These are phyloP conservation scores for Funneliformis caledonium DNA, from an alignment of 371 early-diverging fungal species.

Conservation along the genomic window DNA sequence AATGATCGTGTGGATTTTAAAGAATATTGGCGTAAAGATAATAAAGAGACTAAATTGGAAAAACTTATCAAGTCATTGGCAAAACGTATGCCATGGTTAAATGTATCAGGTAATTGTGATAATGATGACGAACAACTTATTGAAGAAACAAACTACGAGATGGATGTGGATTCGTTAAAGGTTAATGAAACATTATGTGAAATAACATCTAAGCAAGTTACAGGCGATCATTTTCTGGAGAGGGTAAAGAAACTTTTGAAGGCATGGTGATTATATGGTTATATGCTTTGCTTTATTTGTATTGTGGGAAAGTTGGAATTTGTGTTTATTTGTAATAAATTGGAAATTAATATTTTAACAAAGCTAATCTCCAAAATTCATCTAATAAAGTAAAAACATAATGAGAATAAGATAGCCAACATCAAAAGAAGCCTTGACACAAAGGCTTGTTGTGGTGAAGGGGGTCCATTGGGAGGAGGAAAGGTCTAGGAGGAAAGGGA, in stretches of 20 bases:
- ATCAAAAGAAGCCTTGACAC: conserved; percentile 71
- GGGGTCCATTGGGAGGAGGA: conserved; percentile 37
- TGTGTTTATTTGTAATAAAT: not conserved
- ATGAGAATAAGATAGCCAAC: conserved; percentile 46
- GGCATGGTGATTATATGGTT: not conserved
- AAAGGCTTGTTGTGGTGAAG: conserved; percentile 62
- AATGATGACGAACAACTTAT: not conserved
- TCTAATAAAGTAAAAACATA: conserved; percentile 30
- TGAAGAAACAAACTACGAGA: not conserved
- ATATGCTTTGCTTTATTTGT: not conserved
- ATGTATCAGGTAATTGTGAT: not conserved
- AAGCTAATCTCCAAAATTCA: not conserved
- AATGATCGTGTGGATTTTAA: conserved; percentile 64
- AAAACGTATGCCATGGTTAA: conserved; percentile 79
- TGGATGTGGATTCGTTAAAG: not conserved
- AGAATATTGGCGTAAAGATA: conserved; percentile 75
- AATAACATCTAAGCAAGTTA: not conserved
- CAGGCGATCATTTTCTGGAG: not conserved
- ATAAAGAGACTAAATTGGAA: conserved; percentile 66
- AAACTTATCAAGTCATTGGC: conserved; percentile 73
- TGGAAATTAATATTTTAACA: not conserved
- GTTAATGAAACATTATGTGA: not conserved
- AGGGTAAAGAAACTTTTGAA: not conserved
- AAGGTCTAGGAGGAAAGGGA: conserved; percentile 20
- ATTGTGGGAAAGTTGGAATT: not conserved